Evolutionary conservation across 768 basidiomycete genomes (phyloP).

Genomic region (Auricularia cornea): DNA sequence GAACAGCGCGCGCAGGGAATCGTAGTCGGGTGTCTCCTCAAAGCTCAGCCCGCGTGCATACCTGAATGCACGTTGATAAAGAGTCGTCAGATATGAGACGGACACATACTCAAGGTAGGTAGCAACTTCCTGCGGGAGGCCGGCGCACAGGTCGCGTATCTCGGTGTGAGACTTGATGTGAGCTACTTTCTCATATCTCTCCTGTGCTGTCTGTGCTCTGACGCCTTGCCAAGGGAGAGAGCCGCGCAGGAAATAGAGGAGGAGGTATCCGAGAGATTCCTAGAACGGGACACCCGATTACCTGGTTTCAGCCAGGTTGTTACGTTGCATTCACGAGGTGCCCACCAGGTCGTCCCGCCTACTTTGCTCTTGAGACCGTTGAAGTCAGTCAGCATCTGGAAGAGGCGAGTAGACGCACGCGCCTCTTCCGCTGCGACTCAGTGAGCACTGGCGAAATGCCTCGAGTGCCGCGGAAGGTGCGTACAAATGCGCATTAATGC

Average conservation of each 20-base stretch:
- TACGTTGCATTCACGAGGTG: no score
- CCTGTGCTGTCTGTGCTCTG: not conserved
- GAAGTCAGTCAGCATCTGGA: no score
- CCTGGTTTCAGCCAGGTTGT: no score
- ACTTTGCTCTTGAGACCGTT: conserved; percentile 12
- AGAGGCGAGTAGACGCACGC: no score
- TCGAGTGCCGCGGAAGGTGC: no score
- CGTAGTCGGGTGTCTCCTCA: conserved; percentile 17
- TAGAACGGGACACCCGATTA: no score
- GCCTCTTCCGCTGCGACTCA: no score
- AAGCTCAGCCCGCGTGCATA: conserved; percentile 14
- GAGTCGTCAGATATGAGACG: not conserved
- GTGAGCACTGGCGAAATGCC: no score
- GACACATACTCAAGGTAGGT: not conserved
- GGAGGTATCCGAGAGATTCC: conserved; percentile 28
- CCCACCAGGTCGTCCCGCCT: conserved; percentile 24
- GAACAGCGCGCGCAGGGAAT: conserved; percentile 10
- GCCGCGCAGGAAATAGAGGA: conserved; percentile 25
- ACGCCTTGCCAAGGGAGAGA: conserved; percentile 25
- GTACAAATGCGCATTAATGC: conserved; percentile 10
- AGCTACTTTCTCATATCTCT: conserved; percentile 3
- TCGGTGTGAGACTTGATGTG: conserved; percentile 12
- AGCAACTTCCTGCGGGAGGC: not conserved
- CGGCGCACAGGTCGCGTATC: not conserved
- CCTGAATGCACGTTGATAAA: no score